Base-by-base conservation (phyloP, 768 basidiomycete species). In the Pisolithus orientalis region DNA sequence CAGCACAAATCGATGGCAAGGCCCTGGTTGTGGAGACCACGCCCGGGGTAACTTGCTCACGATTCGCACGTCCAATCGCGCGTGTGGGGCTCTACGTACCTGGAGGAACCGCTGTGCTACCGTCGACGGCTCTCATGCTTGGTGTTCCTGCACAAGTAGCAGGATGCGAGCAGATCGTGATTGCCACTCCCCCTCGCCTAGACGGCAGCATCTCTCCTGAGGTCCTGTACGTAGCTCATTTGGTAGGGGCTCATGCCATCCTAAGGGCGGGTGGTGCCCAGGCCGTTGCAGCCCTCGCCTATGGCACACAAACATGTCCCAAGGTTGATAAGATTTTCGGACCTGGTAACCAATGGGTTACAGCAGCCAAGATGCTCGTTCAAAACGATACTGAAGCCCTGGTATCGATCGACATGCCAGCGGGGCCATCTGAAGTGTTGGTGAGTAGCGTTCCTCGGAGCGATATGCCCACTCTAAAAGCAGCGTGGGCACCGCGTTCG, bases 291-390 rank as follows among this genome's bases (percentile, higher is more conserved):
- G 94, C 96, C 0, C 77, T 99, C 74, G 96, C 96, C 1, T 98
- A 97, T 66, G 96, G 96, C 17, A 99, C 96, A 6, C 77, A 90
- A 66, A 87, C 87, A 4, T 92, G 94, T 6, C 92, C 94, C 14
- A 98, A 99, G 71, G 95, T 97, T 25, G 96, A 99, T 77, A 99
- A 99, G 74, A 94, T 99, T 60, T 95, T 98, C 64, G 96, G 96
- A 8, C 96, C 96, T 6, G 96, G 96, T 25, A 99, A 99, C 66
- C 96, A 98, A 68, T 99, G 94, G 93, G 96, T 99, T 24, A 99
- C 95, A 2, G 96, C 96, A 1, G 96, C 95, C 48, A 99, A 99
- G 74, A 97, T 99, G 96, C 71, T 95, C 50, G 95, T 99, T 25
- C 94, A 97, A 66, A 99, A 98, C 69, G 96, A 99, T 65, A 94